These are phyloP conservation scores for Oryza meridionalis DNA, from an alignment of 176 grass and related monocot genomes.

Conservation along the genomic window DNA sequence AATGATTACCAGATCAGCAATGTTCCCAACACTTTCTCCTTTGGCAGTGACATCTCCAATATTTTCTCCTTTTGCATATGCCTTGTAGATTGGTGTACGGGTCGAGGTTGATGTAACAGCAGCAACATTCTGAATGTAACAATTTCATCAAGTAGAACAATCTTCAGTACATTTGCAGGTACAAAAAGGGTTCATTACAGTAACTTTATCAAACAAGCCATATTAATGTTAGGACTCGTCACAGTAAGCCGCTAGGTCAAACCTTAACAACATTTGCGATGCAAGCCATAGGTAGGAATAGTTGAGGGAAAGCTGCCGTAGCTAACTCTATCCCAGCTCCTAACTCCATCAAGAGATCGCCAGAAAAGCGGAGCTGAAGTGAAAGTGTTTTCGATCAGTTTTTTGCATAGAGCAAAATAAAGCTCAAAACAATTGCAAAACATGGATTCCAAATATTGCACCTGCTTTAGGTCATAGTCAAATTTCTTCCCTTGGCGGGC, in stretches of 20 bases:
- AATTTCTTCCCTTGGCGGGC: slow-evolving; percentile 98
- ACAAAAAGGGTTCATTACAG: neutral
- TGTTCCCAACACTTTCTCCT: slow-evolving; percentile 93
- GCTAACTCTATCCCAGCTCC: slow-evolving; percentile 90
- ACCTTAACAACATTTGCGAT: slow-evolving; percentile 97
- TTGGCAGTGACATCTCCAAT: slow-evolving; percentile 88
- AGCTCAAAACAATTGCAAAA: neutral
- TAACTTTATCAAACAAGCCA: neutral
- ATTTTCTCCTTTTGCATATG: slow-evolving; percentile 90
- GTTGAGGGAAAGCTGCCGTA: slow-evolving; percentile 80
- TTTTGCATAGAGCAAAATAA: neutral
- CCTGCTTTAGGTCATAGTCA: slow-evolving; percentile 98
- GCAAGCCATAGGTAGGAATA: slow-evolving; percentile 95
- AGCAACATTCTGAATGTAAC: slow-evolving; percentile 73
- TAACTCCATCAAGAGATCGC: slow-evolving; percentile 85
- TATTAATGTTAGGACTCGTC: neutral
- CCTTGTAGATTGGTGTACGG: slow-evolving; percentile 83
- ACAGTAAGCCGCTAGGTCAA: slow-evolving; percentile 11
- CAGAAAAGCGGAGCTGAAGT: slow-evolving; percentile 82
- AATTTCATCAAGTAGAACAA: slow-evolving; percentile 21
- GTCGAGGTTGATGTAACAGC: slow-evolving; percentile 90
- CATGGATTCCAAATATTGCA: slow-evolving; percentile 34
- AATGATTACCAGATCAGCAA: slow-evolving; percentile 73
- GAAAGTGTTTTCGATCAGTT: slow-evolving; percentile 42
- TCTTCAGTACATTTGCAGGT: slow-evolving; percentile 26